These are phyloP conservation scores for Aegilops longissima DNA, from an alignment of 176 grass and related monocot species.

Conservation along the genomic window DNA sequence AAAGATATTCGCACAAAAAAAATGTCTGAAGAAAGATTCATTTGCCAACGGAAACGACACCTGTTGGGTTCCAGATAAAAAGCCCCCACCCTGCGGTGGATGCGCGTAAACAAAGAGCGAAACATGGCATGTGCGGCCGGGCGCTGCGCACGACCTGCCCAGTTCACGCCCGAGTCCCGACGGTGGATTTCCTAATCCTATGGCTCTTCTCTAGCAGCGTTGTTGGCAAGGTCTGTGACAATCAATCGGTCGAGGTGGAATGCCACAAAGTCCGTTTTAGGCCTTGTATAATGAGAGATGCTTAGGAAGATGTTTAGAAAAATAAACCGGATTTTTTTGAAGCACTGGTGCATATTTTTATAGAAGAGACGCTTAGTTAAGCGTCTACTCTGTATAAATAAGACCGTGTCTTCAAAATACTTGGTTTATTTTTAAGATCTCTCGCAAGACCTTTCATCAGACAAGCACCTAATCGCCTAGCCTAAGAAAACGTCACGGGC, in stretches of 20 bases:
- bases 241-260: neutral
- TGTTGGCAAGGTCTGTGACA: neutral
- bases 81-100: neutral
- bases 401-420: no score
- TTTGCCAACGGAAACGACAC: neutral
- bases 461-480: neutral
- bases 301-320: no score
- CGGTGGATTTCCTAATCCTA: neutral
- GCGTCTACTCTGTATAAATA: no score
- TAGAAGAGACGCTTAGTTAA: no score
- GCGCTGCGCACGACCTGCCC: slow-evolving; percentile 9
- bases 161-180: neutral
- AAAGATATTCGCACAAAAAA: no score
- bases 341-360: no score
- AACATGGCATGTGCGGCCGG: slow-evolving; percentile 36
- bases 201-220: neutral
- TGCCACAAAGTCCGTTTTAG: neutral
- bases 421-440: no score
- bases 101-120: neutral
- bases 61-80: slow-evolving; percentile 3
- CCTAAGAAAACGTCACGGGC: neutral
- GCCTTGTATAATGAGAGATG: no score
- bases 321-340: no score
- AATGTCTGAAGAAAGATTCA: neutral
- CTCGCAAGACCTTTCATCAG: no score